phyloP scores from a whole-genome alignment of 1,284 basidiomycete species.

The Malassezia yamatoensis region DNA sequence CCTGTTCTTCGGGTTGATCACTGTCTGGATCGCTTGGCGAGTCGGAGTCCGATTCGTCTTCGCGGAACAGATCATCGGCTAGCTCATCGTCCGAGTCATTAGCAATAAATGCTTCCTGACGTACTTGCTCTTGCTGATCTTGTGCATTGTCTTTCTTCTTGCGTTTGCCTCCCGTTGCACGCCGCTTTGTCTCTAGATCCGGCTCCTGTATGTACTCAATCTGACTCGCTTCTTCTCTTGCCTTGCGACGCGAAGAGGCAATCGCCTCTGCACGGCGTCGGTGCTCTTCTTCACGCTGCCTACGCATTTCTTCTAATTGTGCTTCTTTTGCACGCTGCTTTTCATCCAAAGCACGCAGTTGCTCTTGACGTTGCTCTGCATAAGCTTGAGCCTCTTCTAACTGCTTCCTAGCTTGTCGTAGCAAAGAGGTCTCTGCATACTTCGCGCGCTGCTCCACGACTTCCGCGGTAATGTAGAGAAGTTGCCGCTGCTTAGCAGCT shows the following conservation, averaged over 20 bases:
- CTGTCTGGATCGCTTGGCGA: conserved; percentile 14
- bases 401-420: conserved; percentile 24
- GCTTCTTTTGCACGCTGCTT: conserved; percentile 33
- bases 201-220: conserved; percentile 36
- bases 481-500: conserved; percentile 28
- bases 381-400: conserved; percentile 30
- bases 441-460: conserved; percentile 43
- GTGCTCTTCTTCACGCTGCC: conserved; percentile 32
- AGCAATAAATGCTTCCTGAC: conserved; percentile 16
- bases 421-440: conserved; percentile 36
- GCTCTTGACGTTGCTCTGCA: conserved; percentile 26
- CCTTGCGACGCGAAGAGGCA: conserved; percentile 29
- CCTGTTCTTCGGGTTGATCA: conserved; percentile 22
- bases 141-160: conserved; percentile 9
- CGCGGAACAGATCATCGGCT: conserved; percentile 22
- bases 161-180: conserved; percentile 18
- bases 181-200: conserved; percentile 20
- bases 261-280: conserved; percentile 32
- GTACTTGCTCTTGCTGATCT: conserved; percentile 14
- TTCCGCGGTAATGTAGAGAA: conserved; percentile 38
- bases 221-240: conserved; percentile 34
- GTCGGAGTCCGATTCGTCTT: conserved; percentile 21
- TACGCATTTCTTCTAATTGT: conserved; percentile 26
- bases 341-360: conserved; percentile 25
- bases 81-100: conserved; percentile 9